Base-by-base conservation (phyloP, 768 basidiomycete genomes). In the Mycena leptocephala region DNA sequence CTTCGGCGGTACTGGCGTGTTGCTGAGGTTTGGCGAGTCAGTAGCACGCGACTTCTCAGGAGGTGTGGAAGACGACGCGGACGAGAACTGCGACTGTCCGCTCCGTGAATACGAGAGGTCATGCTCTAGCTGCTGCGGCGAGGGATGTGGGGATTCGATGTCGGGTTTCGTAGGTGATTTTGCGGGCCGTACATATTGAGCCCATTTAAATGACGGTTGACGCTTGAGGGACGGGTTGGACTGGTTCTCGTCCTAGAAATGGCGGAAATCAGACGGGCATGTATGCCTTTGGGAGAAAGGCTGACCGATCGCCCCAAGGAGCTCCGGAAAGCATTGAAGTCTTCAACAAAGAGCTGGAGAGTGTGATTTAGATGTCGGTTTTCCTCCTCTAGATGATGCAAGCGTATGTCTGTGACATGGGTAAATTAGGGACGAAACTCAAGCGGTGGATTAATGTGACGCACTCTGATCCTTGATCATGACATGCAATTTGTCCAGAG, bases 131-230 rank as follows among this genome's bases (percentile, higher is more conserved):
- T 94, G 93, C 71, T 93, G 93, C 6, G 96, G 96, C 1, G 96
- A 97, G 53, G 92, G 89, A 80, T 94, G 93, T 0, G 95, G 96
- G 0, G 95, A 96, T 75, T 96, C 95, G 48, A 90, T 84, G 53
- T 93, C 93, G 37, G 89, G 85, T 84, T 95, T 96, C 28, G 96
- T 97, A 32, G 96, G 96, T 24, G 96, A 97, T 77, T 92, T 92
- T 72, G 92, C 85, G 2, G 94, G 92, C 81, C 95, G 94, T 35
- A 93, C 91, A 75, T 93, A 96, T 70, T 93, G 90, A 0, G 95
- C 95, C 96, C 96, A 97, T 81, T 96, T 96, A 85, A 96, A 96
- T 18, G 96, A 96, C 35, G 93, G 92, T 80, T 95, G 95, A 69
- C 95, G 90, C 65, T 87, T 89, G 26, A 97, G 84, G 5, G 92